phyloP scores from a whole-genome alignment of 1,284 basidiomycete genomes.

The Inonotus hispidus region DNA sequence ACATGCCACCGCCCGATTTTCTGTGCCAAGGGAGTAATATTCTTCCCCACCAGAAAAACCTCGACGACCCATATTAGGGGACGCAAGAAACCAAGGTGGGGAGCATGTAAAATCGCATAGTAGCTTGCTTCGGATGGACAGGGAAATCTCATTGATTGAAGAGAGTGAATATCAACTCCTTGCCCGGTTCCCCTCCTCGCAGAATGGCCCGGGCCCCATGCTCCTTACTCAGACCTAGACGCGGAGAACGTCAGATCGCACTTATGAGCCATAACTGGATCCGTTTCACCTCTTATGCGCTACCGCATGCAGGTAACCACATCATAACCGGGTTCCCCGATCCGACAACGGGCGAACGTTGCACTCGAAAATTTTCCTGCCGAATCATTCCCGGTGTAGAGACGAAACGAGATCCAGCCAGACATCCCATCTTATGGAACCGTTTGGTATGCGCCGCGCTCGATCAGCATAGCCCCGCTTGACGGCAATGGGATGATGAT shows the following conservation, averaged over 20 bases:
- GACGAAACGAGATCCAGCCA: background rate
- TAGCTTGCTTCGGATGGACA: no score
- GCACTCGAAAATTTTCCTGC: background rate
- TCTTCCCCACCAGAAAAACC: conserved; percentile 3
- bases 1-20: conserved; percentile 1
- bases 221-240: no score
- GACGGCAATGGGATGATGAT: background rate
- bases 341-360: no score
- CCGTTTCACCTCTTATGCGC: no score
- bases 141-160: background rate
- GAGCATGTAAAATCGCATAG: background rate
- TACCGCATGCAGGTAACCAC: no score
- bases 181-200: no score
- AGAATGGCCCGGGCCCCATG: no score
- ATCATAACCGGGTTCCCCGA: background rate
- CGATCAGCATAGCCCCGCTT: background rate
- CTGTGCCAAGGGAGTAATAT: background rate
- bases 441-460: no score
- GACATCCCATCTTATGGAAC: background rate
- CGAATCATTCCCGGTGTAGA: background rate
- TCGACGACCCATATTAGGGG: background rate
- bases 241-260: background rate
- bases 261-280: no score
- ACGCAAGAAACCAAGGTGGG: conserved; percentile 2
- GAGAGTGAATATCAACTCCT: no score